Evolutionary conservation across 139 green algal genomes (phyloP).

Genomic region (Edaphochlamys debaryana): DNA sequence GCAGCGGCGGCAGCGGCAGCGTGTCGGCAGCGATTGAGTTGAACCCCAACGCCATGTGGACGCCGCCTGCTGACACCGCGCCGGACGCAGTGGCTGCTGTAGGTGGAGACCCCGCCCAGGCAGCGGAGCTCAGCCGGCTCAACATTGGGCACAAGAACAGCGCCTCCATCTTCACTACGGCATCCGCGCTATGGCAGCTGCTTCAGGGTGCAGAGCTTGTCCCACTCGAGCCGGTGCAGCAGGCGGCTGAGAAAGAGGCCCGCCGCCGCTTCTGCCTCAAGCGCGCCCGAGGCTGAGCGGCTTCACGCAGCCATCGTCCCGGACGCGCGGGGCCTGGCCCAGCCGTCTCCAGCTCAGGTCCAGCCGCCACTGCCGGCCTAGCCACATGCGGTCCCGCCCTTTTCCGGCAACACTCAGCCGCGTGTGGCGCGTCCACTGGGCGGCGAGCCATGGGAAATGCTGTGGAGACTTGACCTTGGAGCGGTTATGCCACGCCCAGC

Average conservation of each 20-base stretch:
- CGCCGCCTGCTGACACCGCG: background rate
- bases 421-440: too few species aligned
- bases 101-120: background rate
- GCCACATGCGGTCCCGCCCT: too few species aligned
- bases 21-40: background rate
- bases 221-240: background rate
- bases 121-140: background rate
- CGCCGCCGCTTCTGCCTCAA: background rate
- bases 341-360: too few species aligned
- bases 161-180: background rate
- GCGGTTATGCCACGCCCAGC: too few species aligned
- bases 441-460: too few species aligned
- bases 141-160: slow-evolving; percentile 4
- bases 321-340: too few species aligned
- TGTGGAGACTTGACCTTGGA: too few species aligned
- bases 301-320: too few species aligned
- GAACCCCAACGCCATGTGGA: background rate
- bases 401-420: too few species aligned
- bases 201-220: background rate
- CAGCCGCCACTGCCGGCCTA: too few species aligned
- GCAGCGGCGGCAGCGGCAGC: too few species aligned
- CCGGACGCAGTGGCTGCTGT: background rate
- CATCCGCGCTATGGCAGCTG: background rate
- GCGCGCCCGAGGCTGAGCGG: background rate
- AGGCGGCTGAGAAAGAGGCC: background rate